These are phyloP conservation scores for Cornus suecica DNA, from an alignment of 148 eudicot species.

Conservation along the genomic window DNA sequence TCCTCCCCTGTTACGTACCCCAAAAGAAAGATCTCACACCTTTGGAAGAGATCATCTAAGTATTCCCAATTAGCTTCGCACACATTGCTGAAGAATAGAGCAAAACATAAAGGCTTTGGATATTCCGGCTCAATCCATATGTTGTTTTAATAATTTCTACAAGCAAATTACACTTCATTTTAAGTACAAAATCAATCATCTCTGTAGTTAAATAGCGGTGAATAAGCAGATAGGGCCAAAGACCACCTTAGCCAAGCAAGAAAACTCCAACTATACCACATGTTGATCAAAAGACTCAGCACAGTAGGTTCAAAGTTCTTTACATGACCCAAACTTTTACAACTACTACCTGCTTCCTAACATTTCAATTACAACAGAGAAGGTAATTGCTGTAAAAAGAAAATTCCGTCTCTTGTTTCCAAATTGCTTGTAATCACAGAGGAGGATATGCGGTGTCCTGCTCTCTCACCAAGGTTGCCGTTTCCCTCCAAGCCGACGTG, in stretches of 20 bases:
- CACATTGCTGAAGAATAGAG: too few relatives aligned
- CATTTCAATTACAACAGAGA: conserved; percentile 3
- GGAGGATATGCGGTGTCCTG: not conserved
- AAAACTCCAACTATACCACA: too few relatives aligned
- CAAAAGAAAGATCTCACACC: too few relatives aligned
- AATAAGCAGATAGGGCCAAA: too few relatives aligned
- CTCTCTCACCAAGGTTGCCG: conserved; percentile 13
- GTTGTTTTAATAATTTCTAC: not conserved
- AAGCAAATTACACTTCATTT: not conserved
- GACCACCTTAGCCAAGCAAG: too few relatives aligned
- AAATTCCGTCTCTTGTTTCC: not conserved
- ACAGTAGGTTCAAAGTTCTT: not conserved
- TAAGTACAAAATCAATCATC: not conserved
- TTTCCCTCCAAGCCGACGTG: conserved; percentile 40
- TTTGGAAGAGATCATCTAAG: too few relatives aligned
- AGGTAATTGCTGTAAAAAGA: not conserved
- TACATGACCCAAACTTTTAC: not conserved
- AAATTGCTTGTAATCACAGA: not conserved
- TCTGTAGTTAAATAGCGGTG: not conserved
- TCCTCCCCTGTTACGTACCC: too few relatives aligned
- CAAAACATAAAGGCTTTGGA: too few relatives aligned
- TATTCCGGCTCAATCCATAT: not conserved
- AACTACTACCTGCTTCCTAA: not conserved
- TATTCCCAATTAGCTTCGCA: too few relatives aligned
- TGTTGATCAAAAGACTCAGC: not conserved